Conservation (phyloP, 495 filamentous ascomycete genomes). For the Hypomontagnella submonticulosa region DNA sequence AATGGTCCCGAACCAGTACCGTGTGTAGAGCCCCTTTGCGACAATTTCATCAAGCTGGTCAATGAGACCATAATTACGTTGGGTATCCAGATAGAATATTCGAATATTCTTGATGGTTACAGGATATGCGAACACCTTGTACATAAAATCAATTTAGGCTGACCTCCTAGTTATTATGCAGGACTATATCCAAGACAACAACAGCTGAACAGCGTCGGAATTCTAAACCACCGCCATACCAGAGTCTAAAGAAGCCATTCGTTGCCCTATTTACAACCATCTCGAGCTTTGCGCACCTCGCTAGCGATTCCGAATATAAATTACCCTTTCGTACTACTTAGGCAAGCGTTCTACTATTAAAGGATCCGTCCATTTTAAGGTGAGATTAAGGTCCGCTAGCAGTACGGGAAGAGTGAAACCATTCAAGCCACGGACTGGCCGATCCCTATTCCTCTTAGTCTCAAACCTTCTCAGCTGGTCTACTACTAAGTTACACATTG, state of each 20-base stretch:
- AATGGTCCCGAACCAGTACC: conserved; percentile 8
- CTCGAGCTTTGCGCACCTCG: conserved; percentile 26
- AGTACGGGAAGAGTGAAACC: conserved; percentile 9
- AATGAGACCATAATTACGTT: conserved; percentile 2
- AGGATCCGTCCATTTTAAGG: no score
- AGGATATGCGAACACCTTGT: conserved; percentile 14
- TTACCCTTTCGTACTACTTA: conserved; percentile 11
- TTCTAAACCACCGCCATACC: neutral
- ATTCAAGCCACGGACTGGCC: conserved; percentile 15
- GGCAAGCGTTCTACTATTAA: neutral
- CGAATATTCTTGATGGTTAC: conserved; percentile 1
- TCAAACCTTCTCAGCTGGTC: conserved; percentile 23
- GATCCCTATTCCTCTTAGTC: conserved; percentile 18
- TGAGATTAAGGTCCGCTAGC: conserved; percentile 19
- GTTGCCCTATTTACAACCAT: conserved; percentile 10
- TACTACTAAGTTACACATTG: neutral
- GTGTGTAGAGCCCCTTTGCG: conserved; percentile 14
- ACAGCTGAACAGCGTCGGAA: conserved; percentile 8
- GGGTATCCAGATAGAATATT: conserved; percentile 1
- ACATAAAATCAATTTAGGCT: conserved; percentile 16
- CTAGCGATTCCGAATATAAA: conserved; percentile 17
- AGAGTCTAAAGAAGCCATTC: conserved; percentile 16
- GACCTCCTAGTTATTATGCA: conserved; percentile 12
- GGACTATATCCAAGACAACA: conserved; percentile 6
- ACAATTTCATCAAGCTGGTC: conserved; percentile 3